phyloP scores from a whole-genome alignment of 305 asterid species.

The Fraxinus greggii region DNA sequence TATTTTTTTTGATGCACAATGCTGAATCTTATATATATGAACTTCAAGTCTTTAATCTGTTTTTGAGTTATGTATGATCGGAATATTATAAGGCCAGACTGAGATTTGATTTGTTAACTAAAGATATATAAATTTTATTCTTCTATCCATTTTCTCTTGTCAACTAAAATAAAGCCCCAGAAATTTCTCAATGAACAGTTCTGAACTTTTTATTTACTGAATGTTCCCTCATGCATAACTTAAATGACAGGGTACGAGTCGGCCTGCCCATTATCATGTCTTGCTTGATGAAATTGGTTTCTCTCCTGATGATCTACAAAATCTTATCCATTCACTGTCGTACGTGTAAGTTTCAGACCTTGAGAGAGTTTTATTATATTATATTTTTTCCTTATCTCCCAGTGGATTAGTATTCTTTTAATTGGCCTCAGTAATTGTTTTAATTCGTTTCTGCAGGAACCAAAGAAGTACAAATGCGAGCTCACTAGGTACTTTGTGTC shows the following conservation, averaged over 20 bases:
- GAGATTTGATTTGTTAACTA: background rate
- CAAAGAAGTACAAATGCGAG: constrained; percentile 74
- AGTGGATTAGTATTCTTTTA: background rate
- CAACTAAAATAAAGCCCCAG: background rate
- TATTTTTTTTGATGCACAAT: background rate
- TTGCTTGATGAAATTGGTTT: constrained; percentile 87
- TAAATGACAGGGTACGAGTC: constrained; percentile 71
- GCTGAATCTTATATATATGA: background rate
- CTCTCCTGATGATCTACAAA: constrained; percentile 77
- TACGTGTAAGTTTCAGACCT: constrained; percentile 60
- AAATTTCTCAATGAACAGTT: background rate
- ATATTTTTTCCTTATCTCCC: background rate
- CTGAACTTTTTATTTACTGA: background rate
- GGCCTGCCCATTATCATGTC: constrained; percentile 86
- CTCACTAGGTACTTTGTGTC: constrained; percentile 57
- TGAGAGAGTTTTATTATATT: background rate
- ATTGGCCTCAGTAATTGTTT: background rate
- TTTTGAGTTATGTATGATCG: background rate
- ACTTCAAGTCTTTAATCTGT: background rate
- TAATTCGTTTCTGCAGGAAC: constrained; percentile 41
- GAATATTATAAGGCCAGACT: background rate
- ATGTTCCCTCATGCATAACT: constrained; percentile 8
- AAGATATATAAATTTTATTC: background rate
- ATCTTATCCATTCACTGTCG: constrained; percentile 69
- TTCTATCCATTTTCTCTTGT: background rate